Percentiles rank a stretch among this genome's conserved stretches.
Evolutionary conservation across 2,329 filamentous ascomycete genomes (phyloP).

Genomic region (Xylaria sp.): DNA sequence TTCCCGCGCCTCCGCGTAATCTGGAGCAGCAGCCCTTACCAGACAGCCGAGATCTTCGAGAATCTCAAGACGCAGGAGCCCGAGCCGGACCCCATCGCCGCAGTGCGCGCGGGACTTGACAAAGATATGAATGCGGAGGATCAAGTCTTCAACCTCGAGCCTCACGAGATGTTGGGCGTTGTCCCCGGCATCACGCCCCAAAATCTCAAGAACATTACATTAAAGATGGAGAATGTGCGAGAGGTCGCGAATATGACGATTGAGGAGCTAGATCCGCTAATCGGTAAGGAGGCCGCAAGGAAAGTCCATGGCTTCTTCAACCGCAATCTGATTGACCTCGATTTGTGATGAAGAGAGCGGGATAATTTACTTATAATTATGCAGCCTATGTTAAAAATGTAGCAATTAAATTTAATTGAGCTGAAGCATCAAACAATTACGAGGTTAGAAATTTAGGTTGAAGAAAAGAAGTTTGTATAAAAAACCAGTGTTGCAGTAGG

Average conservation of each 20-base stretch:
- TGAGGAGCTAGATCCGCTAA: slow-evolving; percentile 74
- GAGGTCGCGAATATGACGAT: slow-evolving; percentile 89
- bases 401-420: no score
- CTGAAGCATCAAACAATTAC: no score
- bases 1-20: slow-evolving; percentile 92
- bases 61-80: slow-evolving; percentile 88
- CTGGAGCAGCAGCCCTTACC: slow-evolving; percentile 92
- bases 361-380: neutral
- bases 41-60: slow-evolving; percentile 97
- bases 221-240: slow-evolving; percentile 78
- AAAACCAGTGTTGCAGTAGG: neutral
- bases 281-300: slow-evolving; percentile 80
- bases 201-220: slow-evolving; percentile 76
- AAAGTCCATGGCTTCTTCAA: slow-evolving; percentile 86
- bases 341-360: slow-evolving; percentile 36
- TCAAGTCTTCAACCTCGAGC: slow-evolving; percentile 82
- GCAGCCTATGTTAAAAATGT: neutral
- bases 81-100: slow-evolving; percentile 89
- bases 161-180: slow-evolving; percentile 87
- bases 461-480: no score
- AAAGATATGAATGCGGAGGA: slow-evolving; percentile 69
- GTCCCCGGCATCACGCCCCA: slow-evolving; percentile 87
- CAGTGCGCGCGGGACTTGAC: slow-evolving; percentile 83
- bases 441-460: no score
- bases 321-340: slow-evolving; percentile 65